Evolutionary conservation across 495 filamentous ascomycete genomes (phyloP).

Genomic region (Penicillium turbatum): DNA sequence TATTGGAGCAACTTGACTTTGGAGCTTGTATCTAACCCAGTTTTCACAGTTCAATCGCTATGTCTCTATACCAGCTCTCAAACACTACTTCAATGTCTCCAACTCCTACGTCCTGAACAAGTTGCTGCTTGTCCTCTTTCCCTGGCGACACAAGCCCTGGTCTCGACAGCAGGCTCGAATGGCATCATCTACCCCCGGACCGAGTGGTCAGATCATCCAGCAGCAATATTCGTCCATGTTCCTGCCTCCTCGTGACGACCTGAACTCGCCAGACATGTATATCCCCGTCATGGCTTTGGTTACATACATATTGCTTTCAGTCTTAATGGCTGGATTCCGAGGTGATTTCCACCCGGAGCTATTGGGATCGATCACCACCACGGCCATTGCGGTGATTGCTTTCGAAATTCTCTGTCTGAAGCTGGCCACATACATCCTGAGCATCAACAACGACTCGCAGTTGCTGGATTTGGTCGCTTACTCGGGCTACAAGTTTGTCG

Average conservation of each 20-base stretch:
- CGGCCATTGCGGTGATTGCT: constrained; percentile 71
- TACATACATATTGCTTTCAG: constrained; percentile 92
- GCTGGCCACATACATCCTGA: constrained; percentile 86
- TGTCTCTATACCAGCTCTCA: constrained; percentile 85
- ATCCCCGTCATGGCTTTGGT: constrained; percentile 85
- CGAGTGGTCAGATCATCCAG: constrained; percentile 55
- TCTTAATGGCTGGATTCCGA: constrained; percentile 83
- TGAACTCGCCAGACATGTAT: constrained; percentile 99
- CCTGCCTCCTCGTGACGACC: constrained; percentile 89
- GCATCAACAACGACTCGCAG: constrained; percentile 83
- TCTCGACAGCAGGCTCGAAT: constrained; percentile 64
- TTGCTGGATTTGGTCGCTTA: constrained; percentile 92
- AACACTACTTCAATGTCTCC: constrained; percentile 96
- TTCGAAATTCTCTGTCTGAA: constrained; percentile 88
- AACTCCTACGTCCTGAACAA: constrained; percentile 87
- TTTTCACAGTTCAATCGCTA: constrained; percentile 78
- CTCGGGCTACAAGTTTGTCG: constrained; percentile 97
- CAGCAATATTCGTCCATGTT: constrained; percentile 73
- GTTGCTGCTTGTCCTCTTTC: constrained; percentile 86
- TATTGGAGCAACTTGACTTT: neutral
- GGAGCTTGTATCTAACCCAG: constrained; percentile 11
- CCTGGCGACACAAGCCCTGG: constrained; percentile 97
- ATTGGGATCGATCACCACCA: constrained; percentile 80
- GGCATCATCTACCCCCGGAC: constrained; percentile 49
- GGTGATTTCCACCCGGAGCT: constrained; percentile 93